These are phyloP conservation scores for Dactylonectria macrodidyma DNA, from an alignment of 2,329 filamentous ascomycete genomes.

Conservation along the genomic window DNA sequence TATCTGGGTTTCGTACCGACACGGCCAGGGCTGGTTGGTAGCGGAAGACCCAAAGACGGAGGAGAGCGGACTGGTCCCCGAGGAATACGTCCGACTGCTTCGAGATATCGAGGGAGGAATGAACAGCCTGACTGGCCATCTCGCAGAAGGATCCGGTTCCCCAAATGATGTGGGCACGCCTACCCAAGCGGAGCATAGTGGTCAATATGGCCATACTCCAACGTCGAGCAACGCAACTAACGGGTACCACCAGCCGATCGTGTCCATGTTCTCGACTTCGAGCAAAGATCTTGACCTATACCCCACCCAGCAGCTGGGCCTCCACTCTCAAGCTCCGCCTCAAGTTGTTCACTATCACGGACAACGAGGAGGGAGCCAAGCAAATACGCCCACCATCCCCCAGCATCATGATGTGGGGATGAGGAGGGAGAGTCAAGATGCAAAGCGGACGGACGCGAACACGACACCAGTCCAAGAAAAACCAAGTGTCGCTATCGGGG, in stretches of 20 bases:
- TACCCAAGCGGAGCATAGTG: slow-evolving; percentile 71
- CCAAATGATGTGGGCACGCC: slow-evolving; percentile 73
- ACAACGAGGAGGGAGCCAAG: slow-evolving; percentile 76
- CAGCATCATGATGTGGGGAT: slow-evolving; percentile 65
- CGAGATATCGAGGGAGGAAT: slow-evolving; percentile 94
- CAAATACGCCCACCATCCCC: slow-evolving; percentile 73
- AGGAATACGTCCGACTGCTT: slow-evolving; percentile 94
- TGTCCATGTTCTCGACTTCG: slow-evolving; percentile 79
- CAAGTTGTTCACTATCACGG: slow-evolving; percentile 79
- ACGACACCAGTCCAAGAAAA: slow-evolving; percentile 56
- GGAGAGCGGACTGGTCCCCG: slow-evolving; percentile 94
- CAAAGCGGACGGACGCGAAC: slow-evolving; percentile 57
- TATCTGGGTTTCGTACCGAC: slow-evolving; percentile 95
- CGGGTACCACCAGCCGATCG: slow-evolving; percentile 78
- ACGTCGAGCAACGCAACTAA: slow-evolving; percentile 65
- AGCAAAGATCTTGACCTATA: slow-evolving; percentile 79
- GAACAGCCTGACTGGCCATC: slow-evolving; percentile 77
- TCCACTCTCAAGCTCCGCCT: slow-evolving; percentile 73
- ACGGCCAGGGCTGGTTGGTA: slow-evolving; percentile 97
- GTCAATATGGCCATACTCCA: slow-evolving; percentile 63
- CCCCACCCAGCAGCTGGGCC: slow-evolving; percentile 75
- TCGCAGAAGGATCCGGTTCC: slow-evolving; percentile 65
- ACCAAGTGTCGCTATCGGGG: slow-evolving; percentile 36
- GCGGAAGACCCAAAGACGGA: slow-evolving; percentile 95
- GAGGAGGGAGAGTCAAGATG: slow-evolving; percentile 66